Conservation (phyloP, 2,329 filamentous ascomycete species). For the Thelonectria olida region DNA sequence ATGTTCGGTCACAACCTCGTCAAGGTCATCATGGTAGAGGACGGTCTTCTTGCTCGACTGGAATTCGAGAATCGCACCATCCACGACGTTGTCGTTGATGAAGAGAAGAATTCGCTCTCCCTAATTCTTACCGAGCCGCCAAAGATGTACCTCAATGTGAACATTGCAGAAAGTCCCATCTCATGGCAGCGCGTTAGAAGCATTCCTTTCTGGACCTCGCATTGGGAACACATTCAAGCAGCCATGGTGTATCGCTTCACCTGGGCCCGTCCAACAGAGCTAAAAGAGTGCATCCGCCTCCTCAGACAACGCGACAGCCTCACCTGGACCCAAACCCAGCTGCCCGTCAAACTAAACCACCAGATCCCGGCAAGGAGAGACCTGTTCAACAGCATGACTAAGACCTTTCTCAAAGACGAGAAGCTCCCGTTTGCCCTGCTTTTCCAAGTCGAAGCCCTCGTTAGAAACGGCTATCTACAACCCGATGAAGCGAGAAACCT, state of each 20-base stretch:
- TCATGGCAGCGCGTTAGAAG: constrained; percentile 43
- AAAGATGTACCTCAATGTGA: constrained; percentile 52
- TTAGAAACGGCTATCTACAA: constrained; percentile 69
- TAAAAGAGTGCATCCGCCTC: constrained; percentile 26
- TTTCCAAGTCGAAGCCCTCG: constrained; percentile 71
- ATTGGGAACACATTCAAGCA: constrained; percentile 39
- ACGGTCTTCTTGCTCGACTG: constrained; percentile 40
- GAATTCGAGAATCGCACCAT: constrained; percentile 61
- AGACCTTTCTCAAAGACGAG: constrained; percentile 35
- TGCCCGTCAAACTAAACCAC: constrained; percentile 25
- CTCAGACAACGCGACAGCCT: constrained; percentile 37
- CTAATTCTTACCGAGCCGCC: constrained; percentile 63
- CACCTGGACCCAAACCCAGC: constrained; percentile 32
- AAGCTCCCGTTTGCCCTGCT: constrained; percentile 59
- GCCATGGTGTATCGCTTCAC: constrained; percentile 57
- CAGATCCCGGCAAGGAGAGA: constrained; percentile 28
- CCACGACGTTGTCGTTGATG: constrained; percentile 53
- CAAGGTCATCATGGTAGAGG: constrained; percentile 46
- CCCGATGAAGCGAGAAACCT: constrained; percentile 61
- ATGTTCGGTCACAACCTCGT: constrained; percentile 56
- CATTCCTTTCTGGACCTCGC: constrained; percentile 33
- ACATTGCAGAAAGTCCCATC: constrained; percentile 3
- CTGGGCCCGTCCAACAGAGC: neutral
- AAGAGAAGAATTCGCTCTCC: constrained; percentile 50
- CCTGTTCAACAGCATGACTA: constrained; percentile 29